Conservation (phyloP, 1,284 basidiomycete species). For the Pholiota adiposa region DNA sequence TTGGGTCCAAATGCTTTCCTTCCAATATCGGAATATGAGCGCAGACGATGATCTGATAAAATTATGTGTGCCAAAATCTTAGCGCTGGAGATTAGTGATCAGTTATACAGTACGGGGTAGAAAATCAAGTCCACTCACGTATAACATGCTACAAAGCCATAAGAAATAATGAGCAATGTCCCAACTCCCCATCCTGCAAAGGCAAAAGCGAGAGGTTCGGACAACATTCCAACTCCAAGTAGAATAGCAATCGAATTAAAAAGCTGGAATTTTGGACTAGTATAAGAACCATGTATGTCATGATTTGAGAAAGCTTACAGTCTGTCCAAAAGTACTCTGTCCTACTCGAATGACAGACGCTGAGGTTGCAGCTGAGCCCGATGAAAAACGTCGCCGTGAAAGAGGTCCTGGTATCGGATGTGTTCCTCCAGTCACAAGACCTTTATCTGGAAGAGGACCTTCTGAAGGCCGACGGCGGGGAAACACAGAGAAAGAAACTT, state of each 20-base stretch:
- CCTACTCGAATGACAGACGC: slow-evolving; percentile 44
- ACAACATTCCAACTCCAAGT: slow-evolving; percentile 89
- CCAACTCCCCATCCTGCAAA: slow-evolving; percentile 83
- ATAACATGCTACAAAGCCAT: slow-evolving; percentile 84
- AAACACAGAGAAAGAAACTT: slow-evolving; percentile 23
- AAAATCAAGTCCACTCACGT: slow-evolving; percentile 59
- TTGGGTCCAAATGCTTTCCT: slow-evolving; percentile 83
- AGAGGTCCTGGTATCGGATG: slow-evolving; percentile 19
- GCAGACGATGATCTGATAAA: slow-evolving; percentile 66
- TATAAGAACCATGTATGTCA: background rate
- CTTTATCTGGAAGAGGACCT: background rate
- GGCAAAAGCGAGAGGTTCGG: slow-evolving; percentile 60
- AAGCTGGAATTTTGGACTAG: slow-evolving; percentile 49
- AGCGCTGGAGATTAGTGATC: slow-evolving; percentile 53
- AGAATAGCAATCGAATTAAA: slow-evolving; percentile 91
- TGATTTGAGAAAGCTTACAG: slow-evolving; percentile 51
- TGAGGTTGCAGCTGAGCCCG: slow-evolving; percentile 31
- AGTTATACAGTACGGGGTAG: background rate
- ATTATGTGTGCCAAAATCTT: slow-evolving; percentile 85
- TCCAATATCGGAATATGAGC: slow-evolving; percentile 90
- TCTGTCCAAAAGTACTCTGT: slow-evolving; percentile 82
- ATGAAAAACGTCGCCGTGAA: slow-evolving; percentile 33
- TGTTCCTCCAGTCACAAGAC: background rate
- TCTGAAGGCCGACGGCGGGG: slow-evolving; percentile 9
- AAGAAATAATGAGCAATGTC: slow-evolving; percentile 74